Base-by-base conservation (phyloP, 352 stramenopile genomes). In the Globisporangium echinulatum region DNA sequence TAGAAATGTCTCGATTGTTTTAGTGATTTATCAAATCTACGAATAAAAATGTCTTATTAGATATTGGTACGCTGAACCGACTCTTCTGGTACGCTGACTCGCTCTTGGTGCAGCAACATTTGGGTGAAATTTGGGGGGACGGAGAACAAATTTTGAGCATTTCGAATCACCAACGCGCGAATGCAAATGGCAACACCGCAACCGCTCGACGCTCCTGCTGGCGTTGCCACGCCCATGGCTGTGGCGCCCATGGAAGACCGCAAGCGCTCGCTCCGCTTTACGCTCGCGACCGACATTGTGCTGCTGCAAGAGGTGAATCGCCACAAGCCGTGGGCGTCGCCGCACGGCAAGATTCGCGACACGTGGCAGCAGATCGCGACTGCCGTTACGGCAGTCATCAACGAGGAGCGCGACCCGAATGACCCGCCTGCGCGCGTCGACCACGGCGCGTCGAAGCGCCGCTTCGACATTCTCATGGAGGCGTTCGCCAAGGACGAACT, bases 221-320 rank as follows among this genome's bases (percentile, higher is more conserved):
- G 38, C 17, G 47, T 11, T 9, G 38, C 47, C 5, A 10, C 25
- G 25, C 25, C 25, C 25, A 33, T 33, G 25, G 25, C 25, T 33
- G 25, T 3, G 25, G 15, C 40, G 11, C 11, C 40, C 13, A 49
- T 40, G 17, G 52, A 40, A 6, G 57, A 62, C 49, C 57, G 57
- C 17, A 62, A 62, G 49, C 57, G 57, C 39, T 62, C 57, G 49
- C 57, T 62, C 33, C 57, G 57, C 49, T 62, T 62, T 44, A 62
- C 57, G 11, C 57, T 62, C 40, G 57, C 51, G 49, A 62, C 49
- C 3, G 57, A 62, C 49, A 56, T 62, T 49, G 49, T 62, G 25
- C 40, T 62, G 57, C 57, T 62, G 15, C 57, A 54, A 9, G 57
- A 62, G 42, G 57, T 62, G 49, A 47, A 52, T 15, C 40, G 14